Conservation (phyloP, 176 grass and related monocot genomes). For the Ensete ventricosum region DNA sequence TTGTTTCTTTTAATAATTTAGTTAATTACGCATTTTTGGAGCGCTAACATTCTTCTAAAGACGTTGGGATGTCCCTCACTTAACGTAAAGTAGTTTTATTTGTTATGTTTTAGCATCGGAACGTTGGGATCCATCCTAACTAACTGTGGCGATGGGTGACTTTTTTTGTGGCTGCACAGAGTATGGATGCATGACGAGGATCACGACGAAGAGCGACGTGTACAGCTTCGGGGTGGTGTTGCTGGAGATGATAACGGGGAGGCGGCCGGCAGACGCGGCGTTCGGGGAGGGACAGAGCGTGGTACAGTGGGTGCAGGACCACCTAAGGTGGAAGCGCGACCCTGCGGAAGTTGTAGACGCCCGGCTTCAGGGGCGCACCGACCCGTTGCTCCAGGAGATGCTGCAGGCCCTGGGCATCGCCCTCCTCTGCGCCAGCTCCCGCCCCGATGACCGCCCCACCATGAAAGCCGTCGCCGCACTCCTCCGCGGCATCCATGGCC, state of each 20-base stretch:
- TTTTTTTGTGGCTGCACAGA: constrained; percentile 9
- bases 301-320: constrained; percentile 75
- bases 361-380: constrained; percentile 42
- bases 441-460: constrained; percentile 49
- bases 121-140: too few species aligned
- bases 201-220: constrained; percentile 86
- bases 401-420: constrained; percentile 84
- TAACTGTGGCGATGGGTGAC: too few species aligned
- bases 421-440: constrained; percentile 54
- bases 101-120: neutral
- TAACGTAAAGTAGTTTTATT: too few species aligned
- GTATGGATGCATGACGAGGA: constrained; percentile 70
- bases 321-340: constrained; percentile 53
- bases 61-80: too few species aligned
- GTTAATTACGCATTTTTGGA: too few species aligned
- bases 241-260: constrained; percentile 55
- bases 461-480: constrained; percentile 88
- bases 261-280: constrained; percentile 34
- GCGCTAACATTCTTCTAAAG: too few species aligned
- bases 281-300: constrained; percentile 61
- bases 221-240: constrained; percentile 76
- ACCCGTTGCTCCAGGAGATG: constrained; percentile 74
- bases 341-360: constrained; percentile 48
- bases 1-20: too few species aligned
- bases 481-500: constrained; percentile 53